A percentile compares a stretch with the other conserved stretches of the same genome.
Evolutionary conservation across 768 basidiomycete species (phyloP).

Genomic region (Termitomyces sp.): DNA sequence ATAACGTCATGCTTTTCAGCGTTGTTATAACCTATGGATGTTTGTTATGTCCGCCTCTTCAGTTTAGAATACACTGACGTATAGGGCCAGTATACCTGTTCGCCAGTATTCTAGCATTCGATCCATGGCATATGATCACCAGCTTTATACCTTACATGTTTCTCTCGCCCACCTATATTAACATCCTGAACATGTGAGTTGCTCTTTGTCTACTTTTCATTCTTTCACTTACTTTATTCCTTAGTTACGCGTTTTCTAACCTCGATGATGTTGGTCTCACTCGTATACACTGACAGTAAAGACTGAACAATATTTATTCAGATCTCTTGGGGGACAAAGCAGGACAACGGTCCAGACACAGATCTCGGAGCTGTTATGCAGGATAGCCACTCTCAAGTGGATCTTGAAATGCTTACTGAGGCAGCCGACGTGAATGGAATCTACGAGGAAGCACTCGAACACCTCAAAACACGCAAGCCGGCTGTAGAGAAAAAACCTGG

Average conservation of each 20-base stretch:
- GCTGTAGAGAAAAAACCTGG: constrained; percentile 22
- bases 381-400: constrained; percentile 75
- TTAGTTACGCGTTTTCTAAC: constrained; percentile 80
- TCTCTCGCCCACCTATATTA: constrained; percentile 77
- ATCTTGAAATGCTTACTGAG: constrained; percentile 80
- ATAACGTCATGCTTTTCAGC: constrained; percentile 78
- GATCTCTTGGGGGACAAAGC: constrained; percentile 98
- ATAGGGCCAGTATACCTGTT: constrained; percentile 58
- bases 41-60: constrained; percentile 18
- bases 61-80: neutral
- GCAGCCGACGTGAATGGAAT: constrained; percentile 77
- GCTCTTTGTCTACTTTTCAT: constrained; percentile 6
- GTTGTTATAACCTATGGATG: constrained; percentile 81
- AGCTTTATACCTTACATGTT: constrained; percentile 87
- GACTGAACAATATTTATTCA: constrained; percentile 18
- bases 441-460: constrained; percentile 79
- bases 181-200: constrained; percentile 69
- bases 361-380: constrained; percentile 84
- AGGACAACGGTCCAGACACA: constrained; percentile 63
- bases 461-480: constrained; percentile 53
- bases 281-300: neutral
- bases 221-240: neutral
- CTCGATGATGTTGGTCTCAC: constrained; percentile 64
- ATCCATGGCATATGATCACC: constrained; percentile 96
- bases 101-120: constrained; percentile 77